Evolutionary conservation across 2,329 filamentous ascomycete species (phyloP).

Genomic region (Lasiodiplodia theobromae): DNA sequence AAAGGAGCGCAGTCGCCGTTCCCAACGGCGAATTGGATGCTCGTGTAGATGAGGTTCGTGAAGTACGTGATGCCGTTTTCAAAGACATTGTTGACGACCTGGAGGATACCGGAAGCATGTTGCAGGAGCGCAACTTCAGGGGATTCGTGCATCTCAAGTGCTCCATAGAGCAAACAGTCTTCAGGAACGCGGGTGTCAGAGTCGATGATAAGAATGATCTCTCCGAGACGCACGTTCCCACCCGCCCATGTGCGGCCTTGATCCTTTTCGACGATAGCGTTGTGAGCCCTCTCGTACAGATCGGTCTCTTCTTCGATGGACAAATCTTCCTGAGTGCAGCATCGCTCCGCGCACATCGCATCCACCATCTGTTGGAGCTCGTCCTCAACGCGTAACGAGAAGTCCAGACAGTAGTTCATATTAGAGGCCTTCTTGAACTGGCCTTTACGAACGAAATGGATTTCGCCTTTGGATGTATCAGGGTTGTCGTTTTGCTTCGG

Average conservation of each 20-base stretch:
- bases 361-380: slow-evolving; percentile 25
- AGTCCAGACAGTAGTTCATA: slow-evolving; percentile 73
- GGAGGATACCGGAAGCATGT: slow-evolving; percentile 32
- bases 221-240: slow-evolving; percentile 76
- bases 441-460: slow-evolving; percentile 63
- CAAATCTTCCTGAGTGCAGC: slow-evolving; percentile 36
- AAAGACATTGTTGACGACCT: slow-evolving; percentile 32
- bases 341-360: slow-evolving; percentile 11
- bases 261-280: slow-evolving; percentile 38
- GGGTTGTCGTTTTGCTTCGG: slow-evolving; percentile 55
- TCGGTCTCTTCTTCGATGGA: slow-evolving; percentile 32
- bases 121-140: slow-evolving; percentile 33
- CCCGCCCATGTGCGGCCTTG: slow-evolving; percentile 75
- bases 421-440: slow-evolving; percentile 71
- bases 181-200: slow-evolving; percentile 33
- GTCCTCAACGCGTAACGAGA: slow-evolving; percentile 72
- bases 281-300: slow-evolving; percentile 24
- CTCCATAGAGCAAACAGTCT: slow-evolving; percentile 33
- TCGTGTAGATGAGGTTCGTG: slow-evolving; percentile 33
- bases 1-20: slow-evolving; percentile 34
- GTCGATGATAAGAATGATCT: slow-evolving; percentile 69
- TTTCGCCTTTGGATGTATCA: slow-evolving; percentile 55
- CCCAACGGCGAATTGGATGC: slow-evolving; percentile 33
- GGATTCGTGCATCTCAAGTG: slow-evolving; percentile 31
- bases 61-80: slow-evolving; percentile 34